Conservation (phyloP, 805 yeast species). For the Lipomyces orientalis region DNA sequence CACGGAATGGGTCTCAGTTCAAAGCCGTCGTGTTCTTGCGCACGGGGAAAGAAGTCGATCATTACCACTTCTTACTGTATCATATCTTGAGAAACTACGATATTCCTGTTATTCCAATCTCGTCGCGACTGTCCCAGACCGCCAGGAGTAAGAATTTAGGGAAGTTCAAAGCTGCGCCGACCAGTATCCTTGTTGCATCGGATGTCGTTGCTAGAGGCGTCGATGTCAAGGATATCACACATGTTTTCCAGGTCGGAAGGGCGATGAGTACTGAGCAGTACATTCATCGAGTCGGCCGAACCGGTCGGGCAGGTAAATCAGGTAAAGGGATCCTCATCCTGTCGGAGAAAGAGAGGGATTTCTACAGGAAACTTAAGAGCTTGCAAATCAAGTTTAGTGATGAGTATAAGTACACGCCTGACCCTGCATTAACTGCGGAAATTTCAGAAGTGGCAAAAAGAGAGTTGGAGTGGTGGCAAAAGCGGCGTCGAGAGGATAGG, state of each 20-base stretch:
- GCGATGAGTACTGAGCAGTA: conserved; percentile 78
- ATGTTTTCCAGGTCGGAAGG: conserved; percentile 83
- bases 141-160: conserved; percentile 66
- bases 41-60: conserved; percentile 71
- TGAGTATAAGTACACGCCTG: conserved; percentile 20
- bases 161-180: conserved; percentile 54
- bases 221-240: conserved; percentile 88
- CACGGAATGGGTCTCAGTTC: conserved; percentile 51
- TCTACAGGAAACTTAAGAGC: conserved; percentile 55
- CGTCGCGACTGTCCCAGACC: conserved; percentile 76
- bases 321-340: conserved; percentile 74
- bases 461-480: background rate
- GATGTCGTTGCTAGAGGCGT: conserved; percentile 97
- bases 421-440: conserved; percentile 4
- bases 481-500: background rate
- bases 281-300: conserved; percentile 93
- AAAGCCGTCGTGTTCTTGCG: conserved; percentile 86
- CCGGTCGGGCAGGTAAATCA: conserved; percentile 86
- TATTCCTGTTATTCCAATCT: conserved; percentile 49
- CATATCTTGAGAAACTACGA: conserved; percentile 29
- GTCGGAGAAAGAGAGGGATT: conserved; percentile 62
- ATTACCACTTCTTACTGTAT: conserved; percentile 54
- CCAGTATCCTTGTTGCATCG: conserved; percentile 76
- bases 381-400: conserved; percentile 12
- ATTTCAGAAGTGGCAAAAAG: conserved; percentile 11